Conservation (phyloP, 169 alveolate genomes). For the Eimeria zaria region DNA sequence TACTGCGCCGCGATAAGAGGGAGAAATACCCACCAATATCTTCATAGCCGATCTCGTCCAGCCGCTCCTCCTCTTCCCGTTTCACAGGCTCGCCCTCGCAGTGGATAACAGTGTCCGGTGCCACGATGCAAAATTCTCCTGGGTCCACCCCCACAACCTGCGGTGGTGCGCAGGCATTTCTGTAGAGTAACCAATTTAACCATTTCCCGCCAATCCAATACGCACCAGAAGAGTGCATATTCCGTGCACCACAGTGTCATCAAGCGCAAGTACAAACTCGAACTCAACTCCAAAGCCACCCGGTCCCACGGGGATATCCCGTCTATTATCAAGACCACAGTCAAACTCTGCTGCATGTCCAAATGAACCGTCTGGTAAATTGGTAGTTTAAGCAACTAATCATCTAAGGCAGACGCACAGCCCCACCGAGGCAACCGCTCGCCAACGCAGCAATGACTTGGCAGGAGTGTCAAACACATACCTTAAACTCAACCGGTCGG, state of each 20-base stretch:
- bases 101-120: constrained; percentile 99
- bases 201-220: background rate
- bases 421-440: background rate
- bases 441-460: background rate
- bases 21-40: constrained; percentile 96
- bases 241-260: background rate
- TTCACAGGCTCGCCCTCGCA: constrained; percentile 99
- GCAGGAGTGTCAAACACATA: background rate
- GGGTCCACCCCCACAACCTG: constrained; percentile 99
- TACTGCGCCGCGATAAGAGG: background rate
- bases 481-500: constrained; percentile 99
- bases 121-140: constrained; percentile 99
- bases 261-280: background rate
- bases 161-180: background rate
- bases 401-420: background rate
- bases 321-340: no score
- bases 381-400: no score
- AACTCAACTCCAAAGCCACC: background rate
- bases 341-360: background rate
- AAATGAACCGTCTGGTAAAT: background rate
- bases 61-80: constrained; percentile 99
- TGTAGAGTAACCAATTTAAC: background rate
- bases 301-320: background rate
- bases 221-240: background rate
- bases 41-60: constrained; percentile 99